Percentiles rank a stretch among this genome's conserved stretches.
Evolutionary conservation across 768 basidiomycete species (phyloP).

Genomic region (Psilocybe azurescens): DNA sequence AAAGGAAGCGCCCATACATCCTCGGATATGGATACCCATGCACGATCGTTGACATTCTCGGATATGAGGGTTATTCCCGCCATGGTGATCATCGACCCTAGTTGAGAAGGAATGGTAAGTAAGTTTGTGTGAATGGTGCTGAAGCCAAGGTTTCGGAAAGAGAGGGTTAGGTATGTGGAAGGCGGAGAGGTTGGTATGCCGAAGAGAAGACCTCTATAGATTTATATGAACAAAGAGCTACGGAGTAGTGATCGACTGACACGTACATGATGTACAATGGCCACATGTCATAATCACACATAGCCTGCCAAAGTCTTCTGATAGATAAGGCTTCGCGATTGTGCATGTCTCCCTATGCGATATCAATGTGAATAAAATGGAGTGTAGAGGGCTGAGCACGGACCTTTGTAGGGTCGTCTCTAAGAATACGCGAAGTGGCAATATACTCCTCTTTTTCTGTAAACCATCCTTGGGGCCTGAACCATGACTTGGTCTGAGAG

Average conservation of each 20-base stretch:
- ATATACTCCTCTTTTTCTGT: conserved; percentile 66
- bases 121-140: conserved; percentile 66
- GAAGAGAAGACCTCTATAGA: conserved; percentile 56
- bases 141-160: conserved; percentile 64
- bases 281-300: conserved; percentile 71
- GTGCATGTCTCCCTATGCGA: conserved; percentile 64
- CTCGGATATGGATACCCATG: conserved; percentile 56
- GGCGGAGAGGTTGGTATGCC: conserved; percentile 58
- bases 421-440: conserved; percentile 61
- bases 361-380: not conserved
- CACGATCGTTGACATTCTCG: conserved; percentile 57
- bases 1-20: conserved; percentile 68
- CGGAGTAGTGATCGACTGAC: not conserved
- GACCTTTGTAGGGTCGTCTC: conserved; percentile 70
- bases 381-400: not conserved
- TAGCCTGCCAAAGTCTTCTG: conserved; percentile 54
- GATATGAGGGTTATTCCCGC: conserved; percentile 54
- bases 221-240: conserved; percentile 33
- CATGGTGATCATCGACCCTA: conserved; percentile 58
- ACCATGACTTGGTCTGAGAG: conserved; percentile 62
- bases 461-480: conserved; percentile 68
- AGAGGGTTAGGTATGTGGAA: conserved; percentile 60
- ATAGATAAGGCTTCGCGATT: conserved; percentile 64
- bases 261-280: conserved; percentile 62
- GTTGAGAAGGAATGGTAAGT: conserved; percentile 60